Conservation (phyloP, 1,284 basidiomycete genomes). For the Pterulicium gracile region DNA sequence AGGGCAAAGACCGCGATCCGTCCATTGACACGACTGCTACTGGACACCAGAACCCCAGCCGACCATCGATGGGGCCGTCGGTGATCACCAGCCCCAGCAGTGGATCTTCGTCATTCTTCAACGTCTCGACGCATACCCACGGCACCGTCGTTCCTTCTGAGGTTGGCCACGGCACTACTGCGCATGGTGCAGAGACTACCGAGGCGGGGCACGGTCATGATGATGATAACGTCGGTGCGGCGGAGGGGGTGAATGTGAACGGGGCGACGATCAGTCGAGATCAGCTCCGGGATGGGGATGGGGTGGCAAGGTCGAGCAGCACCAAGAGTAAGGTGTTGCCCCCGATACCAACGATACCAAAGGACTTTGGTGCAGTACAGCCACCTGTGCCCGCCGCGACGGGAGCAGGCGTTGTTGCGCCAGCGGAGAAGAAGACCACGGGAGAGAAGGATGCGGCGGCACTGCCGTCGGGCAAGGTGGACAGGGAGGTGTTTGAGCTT, state of each 20-base stretch:
- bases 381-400: conserved; percentile 17
- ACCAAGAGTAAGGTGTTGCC: conserved; percentile 53
- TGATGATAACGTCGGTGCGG: background rate
- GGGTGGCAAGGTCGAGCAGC: background rate
- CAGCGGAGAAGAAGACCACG: too few relatives aligned
- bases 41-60: too few relatives aligned
- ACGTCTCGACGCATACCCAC: conserved; percentile 41
- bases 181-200: conserved; percentile 13
- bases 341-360: conserved; percentile 65
- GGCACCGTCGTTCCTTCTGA: conserved; percentile 12
- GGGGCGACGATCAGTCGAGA: background rate
- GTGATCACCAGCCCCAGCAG: conserved; percentile 55
- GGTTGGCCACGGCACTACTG: too few relatives aligned
- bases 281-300: background rate
- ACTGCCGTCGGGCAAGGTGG: conserved; percentile 51
- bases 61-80: conserved; percentile 25
- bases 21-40: conserved; percentile 15
- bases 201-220: conserved; percentile 6
- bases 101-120: conserved; percentile 73
- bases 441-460: conserved; percentile 30
- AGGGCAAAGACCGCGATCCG: conserved; percentile 26
- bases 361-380: conserved; percentile 39
- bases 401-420: background rate
- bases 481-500: conserved; percentile 61
- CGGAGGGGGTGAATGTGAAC: background rate